phyloP scores from a whole-genome alignment of 257 asterid species.

The Lycium barbarum region DNA sequence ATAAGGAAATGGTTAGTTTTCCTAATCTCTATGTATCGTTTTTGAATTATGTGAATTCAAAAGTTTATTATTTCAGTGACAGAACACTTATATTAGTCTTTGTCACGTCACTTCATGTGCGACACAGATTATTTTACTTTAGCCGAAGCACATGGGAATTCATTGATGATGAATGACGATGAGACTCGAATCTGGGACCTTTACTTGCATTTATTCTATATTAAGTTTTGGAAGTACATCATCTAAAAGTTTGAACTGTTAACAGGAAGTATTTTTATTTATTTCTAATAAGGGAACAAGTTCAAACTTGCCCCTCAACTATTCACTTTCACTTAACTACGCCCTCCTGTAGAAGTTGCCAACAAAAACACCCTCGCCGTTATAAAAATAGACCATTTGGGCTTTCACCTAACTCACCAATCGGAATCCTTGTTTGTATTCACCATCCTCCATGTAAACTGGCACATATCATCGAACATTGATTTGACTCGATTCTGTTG shows the following conservation, averaged over 20 bases:
- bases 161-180: background rate
- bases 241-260: slow-evolving; percentile 8
- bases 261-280: background rate
- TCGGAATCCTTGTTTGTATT: background rate
- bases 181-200: background rate
- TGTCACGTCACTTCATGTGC: background rate
- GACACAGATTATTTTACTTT: background rate
- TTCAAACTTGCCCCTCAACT: background rate
- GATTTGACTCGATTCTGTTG: background rate
- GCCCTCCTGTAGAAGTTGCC: background rate
- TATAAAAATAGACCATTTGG: background rate
- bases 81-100: slow-evolving; percentile 22
- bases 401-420: slow-evolving; percentile 8
- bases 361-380: background rate
- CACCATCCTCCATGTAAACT: slow-evolving; percentile 25
- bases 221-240: background rate
- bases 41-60: background rate
- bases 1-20: slow-evolving; percentile 80
- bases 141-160: slow-evolving; percentile 1
- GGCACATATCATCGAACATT: background rate
- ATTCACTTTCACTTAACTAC: background rate
- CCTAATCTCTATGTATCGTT: slow-evolving; percentile 24
- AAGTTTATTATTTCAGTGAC: background rate
- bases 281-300: background rate
- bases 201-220: background rate